Percentiles rank a stretch among this genome's conserved stretches.
Conservation (phyloP, 805 yeast species). For the Metschnikowia similis region DNA sequence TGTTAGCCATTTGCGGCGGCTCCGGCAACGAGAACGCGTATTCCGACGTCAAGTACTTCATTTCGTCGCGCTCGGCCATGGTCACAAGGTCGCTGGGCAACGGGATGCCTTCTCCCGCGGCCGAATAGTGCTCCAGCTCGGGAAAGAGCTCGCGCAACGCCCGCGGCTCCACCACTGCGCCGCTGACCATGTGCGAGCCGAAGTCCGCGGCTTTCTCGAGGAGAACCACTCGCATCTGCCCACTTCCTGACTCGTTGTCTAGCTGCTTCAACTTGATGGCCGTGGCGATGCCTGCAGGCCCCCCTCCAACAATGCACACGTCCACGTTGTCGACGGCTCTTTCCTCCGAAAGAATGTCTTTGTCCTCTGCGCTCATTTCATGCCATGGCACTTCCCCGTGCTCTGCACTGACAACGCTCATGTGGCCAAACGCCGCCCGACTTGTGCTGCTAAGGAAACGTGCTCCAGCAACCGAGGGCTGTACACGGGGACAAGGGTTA, state of each 20-base stretch:
- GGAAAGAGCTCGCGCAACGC: slow-evolving; percentile 84
- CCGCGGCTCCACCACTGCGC: slow-evolving; percentile 90
- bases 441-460: neutral
- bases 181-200: slow-evolving; percentile 89
- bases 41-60: slow-evolving; percentile 63
- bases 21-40: slow-evolving; percentile 75
- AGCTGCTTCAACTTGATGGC: slow-evolving; percentile 87
- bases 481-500: neutral
- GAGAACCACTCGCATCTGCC: slow-evolving; percentile 78
- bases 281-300: slow-evolving; percentile 95
- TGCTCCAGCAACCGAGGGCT: too few species aligned
- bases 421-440: neutral
- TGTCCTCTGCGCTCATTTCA: slow-evolving; percentile 35
- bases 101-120: slow-evolving; percentile 58
- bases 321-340: slow-evolving; percentile 86
- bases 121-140: slow-evolving; percentile 50
- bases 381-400: slow-evolving; percentile 1
- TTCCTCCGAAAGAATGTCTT: slow-evolving; percentile 50
- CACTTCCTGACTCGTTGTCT: slow-evolving; percentile 60
- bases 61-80: slow-evolving; percentile 65
- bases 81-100: slow-evolving; percentile 77
- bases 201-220: slow-evolving; percentile 90
- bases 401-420: neutral
- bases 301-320: slow-evolving; percentile 95
- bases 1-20: slow-evolving; percentile 86